These are phyloP conservation scores for Colletotrichum gloeosporioides DNA, from an alignment of 2,329 filamentous ascomycete species.

Conservation along the genomic window DNA sequence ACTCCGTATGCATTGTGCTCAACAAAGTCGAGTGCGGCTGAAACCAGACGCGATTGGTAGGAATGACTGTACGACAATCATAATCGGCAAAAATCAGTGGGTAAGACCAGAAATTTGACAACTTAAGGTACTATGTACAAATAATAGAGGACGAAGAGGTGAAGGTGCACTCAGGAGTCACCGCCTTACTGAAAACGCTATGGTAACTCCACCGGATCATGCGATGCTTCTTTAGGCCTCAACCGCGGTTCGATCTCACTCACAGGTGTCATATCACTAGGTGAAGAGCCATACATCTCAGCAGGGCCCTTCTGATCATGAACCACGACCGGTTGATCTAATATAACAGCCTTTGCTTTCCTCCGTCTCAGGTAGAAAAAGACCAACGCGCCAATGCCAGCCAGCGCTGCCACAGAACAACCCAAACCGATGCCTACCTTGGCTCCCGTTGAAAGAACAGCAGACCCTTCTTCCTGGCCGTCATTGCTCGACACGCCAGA, in stretches of 20 bases:
- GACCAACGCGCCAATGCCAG: background rate
- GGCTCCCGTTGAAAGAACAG: background rate
- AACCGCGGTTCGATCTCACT: background rate
- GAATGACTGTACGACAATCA: background rate
- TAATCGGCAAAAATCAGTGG: background rate
- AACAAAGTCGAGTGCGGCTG: too few relatives aligned
- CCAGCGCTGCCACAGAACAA: background rate
- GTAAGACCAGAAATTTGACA: background rate
- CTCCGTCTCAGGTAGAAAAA: background rate
- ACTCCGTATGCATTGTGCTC: background rate
- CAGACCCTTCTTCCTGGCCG: background rate
- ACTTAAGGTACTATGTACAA: background rate
- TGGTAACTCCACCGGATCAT: background rate
- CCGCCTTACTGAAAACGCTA: background rate
- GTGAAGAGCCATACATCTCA: background rate
- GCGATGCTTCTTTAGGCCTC: background rate
- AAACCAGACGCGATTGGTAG: too few relatives aligned
- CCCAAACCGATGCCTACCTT: background rate
- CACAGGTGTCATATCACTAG: background rate
- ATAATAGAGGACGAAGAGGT: background rate
- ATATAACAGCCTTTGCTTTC: background rate
- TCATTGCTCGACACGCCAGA: background rate
- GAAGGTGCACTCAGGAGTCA: too few relatives aligned
- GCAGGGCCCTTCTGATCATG: background rate
- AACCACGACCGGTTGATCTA: background rate